Percentiles rank a stretch among this genome's conserved stretches.
These are phyloP conservation scores for Odontarrhena argentea DNA, from an alignment of 345 rosid genomes.

Conservation along the genomic window DNA sequence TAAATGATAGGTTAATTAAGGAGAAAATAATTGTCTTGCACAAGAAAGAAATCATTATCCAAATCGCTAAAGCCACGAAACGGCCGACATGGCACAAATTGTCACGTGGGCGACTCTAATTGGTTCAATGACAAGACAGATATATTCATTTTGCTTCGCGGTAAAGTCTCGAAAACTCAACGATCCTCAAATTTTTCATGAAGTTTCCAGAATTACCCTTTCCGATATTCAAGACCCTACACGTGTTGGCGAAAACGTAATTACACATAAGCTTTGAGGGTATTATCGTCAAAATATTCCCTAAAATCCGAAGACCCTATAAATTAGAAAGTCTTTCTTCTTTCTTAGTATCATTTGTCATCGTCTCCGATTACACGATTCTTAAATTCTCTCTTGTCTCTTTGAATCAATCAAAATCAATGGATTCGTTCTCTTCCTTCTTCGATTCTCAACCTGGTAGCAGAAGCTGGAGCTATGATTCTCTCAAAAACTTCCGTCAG, in stretches of 20 bases:
- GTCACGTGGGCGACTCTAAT: not conserved
- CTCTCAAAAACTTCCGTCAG: conserved; percentile 64
- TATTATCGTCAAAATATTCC: not conserved
- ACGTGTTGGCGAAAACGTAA: not conserved
- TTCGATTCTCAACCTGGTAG: conserved; percentile 67
- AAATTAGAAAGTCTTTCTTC: not conserved
- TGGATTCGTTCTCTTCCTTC: conserved; percentile 86
- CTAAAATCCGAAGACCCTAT: not conserved
- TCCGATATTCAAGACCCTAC: not conserved
- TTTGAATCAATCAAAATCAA: not conserved
- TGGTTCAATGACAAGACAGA: conserved; percentile 25
- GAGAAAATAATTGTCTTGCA: too few relatives aligned
- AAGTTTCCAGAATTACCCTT: conserved; percentile 34
- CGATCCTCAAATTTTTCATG: conserved; percentile 13
- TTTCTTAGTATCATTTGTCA: not conserved
- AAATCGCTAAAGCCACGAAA: too few relatives aligned
- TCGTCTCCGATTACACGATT: not conserved
- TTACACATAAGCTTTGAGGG: not conserved
- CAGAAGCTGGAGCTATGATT: conserved; percentile 62
- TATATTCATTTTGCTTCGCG: conserved; percentile 29
- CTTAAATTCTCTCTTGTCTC: not conserved
- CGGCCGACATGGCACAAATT: too few relatives aligned
- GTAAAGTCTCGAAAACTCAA: conserved; percentile 11
- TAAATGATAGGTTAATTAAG: too few relatives aligned
- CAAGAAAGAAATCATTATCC: too few relatives aligned